Percentiles rank a stretch among this genome's conserved stretches.
Conservation (phyloP, 2,329 filamentous ascomycete genomes). For the Chrysosporium queenslandicum region DNA sequence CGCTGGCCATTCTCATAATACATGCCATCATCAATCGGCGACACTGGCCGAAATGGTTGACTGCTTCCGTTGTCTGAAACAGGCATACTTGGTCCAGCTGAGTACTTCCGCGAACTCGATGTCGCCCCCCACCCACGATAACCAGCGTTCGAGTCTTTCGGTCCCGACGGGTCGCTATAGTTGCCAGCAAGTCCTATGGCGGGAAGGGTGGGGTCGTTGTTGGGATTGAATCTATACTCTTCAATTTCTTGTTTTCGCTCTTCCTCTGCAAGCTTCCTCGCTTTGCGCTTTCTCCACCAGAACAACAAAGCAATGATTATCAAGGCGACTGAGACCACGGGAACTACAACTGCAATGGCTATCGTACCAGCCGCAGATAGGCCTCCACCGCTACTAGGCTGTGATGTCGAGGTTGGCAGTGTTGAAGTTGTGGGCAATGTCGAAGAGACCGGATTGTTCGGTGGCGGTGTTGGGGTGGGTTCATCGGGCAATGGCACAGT, state of each 20-base stretch:
- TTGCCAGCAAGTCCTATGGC: slow-evolving; percentile 41
- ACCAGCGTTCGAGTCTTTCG: slow-evolving; percentile 57
- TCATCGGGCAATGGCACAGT: slow-evolving; percentile 16
- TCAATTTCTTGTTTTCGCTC: slow-evolving; percentile 90
- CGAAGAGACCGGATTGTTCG: slow-evolving; percentile 11
- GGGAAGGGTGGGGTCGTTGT: slow-evolving; percentile 74
- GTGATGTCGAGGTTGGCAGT: slow-evolving; percentile 22
- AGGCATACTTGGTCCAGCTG: slow-evolving; percentile 53
- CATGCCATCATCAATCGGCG: slow-evolving; percentile 53
- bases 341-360: slow-evolving; percentile 86
- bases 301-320: slow-evolving; percentile 67
- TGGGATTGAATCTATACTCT: slow-evolving; percentile 97
- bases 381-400: slow-evolving; percentile 25
- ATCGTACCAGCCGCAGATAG: slow-evolving; percentile 55
- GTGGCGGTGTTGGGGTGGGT: slow-evolving; percentile 1
- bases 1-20: slow-evolving; percentile 43
- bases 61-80: slow-evolving; percentile 62
- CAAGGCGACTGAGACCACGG: slow-evolving; percentile 76
- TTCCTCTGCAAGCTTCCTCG: slow-evolving; percentile 73
- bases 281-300: slow-evolving; percentile 82
- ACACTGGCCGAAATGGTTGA: slow-evolving; percentile 45
- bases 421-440: slow-evolving; percentile 19
- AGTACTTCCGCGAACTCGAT: slow-evolving; percentile 68
- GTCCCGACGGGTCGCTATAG: slow-evolving; percentile 52
- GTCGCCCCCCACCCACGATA: slow-evolving; percentile 96